Conservation (phyloP, 1,139 yeast species). For the Kodamaea suecica region DNA sequence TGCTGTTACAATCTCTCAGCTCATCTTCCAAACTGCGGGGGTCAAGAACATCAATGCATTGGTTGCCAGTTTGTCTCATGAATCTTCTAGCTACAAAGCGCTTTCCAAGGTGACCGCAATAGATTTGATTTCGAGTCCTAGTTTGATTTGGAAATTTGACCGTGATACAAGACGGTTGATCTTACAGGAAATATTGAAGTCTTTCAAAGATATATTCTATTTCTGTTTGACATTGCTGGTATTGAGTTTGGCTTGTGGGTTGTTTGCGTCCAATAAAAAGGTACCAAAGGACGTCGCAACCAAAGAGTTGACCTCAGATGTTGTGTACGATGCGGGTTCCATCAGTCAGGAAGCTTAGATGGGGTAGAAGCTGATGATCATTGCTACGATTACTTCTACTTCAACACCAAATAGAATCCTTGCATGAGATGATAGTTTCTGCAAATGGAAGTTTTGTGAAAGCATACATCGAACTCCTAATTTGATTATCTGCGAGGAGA, state of each 20-base stretch:
- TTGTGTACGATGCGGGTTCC: too few species aligned
- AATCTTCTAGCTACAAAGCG: conserved; percentile 16
- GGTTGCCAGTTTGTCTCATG: conserved; percentile 13
- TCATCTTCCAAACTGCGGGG: conserved; percentile 15
- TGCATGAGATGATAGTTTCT: too few species aligned
- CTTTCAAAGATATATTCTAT: conserved; percentile 41
- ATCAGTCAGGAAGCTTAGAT: too few species aligned
- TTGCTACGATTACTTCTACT: too few species aligned
- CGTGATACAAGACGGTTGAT: conserved; percentile 19
- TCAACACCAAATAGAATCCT: too few species aligned
- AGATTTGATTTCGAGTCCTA: conserved; percentile 29
- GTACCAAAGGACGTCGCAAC: conserved; percentile 37
- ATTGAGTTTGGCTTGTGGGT: conserved; percentile 23
- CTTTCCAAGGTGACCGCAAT: conserved; percentile 18
- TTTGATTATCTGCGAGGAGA: too few species aligned
- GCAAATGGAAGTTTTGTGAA: too few species aligned
- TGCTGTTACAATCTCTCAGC: conserved; percentile 18
- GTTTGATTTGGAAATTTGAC: conserved; percentile 26
- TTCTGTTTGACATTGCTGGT: conserved; percentile 34
- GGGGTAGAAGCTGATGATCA: too few species aligned
- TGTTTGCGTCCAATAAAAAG: conserved; percentile 37
- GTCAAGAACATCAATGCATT: conserved; percentile 19
- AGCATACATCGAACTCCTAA: too few species aligned
- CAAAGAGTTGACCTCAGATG: too few species aligned
- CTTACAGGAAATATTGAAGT: conserved; percentile 31